Evolutionary conservation across 1,284 basidiomycete genomes (phyloP).

Genomic region (Phlebopus sp.): DNA sequence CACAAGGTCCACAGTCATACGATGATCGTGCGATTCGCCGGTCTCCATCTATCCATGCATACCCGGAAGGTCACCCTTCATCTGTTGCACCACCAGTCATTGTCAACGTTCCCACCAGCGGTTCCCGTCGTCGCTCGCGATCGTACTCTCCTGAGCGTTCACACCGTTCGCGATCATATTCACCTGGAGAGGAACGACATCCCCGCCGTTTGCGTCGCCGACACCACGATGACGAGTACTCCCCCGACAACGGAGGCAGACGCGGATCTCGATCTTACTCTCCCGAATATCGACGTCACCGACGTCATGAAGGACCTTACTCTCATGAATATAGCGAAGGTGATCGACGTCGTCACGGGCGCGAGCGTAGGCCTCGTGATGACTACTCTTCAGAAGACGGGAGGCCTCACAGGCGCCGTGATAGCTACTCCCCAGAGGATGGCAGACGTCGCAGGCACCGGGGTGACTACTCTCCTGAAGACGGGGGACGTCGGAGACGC

Average conservation of each 20-base stretch:
- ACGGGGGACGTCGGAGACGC: constrained; percentile 9
- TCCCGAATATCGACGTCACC: constrained; percentile 11
- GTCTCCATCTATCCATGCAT: constrained; percentile 21
- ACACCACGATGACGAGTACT: constrained; percentile 9
- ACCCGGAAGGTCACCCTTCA: constrained; percentile 8
- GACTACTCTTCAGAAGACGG: constrained; percentile 3
- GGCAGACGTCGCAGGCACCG: constrained; percentile 4
- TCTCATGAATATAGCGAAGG: background rate
- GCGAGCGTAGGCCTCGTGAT: background rate
- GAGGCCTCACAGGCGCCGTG: background rate
- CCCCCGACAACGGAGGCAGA: background rate
- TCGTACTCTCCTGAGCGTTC: constrained; percentile 9
- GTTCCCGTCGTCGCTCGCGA: constrained; percentile 7
- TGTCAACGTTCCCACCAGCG: constrained; percentile 5
- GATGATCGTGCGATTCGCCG: constrained; percentile 7
- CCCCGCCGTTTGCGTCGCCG: background rate
- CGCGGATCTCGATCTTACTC: constrained; percentile 20
- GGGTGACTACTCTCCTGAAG: constrained; percentile 7
- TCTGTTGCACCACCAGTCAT: constrained; percentile 3
- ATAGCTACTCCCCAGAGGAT: constrained; percentile 19
- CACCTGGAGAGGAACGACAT: constrained; percentile 11
- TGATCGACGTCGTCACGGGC: background rate
- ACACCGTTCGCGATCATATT: constrained; percentile 7
- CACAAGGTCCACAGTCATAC: background rate
- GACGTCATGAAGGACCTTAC: background rate